Evolutionary conservation across 495 filamentous ascomycete genomes (phyloP).

Genomic region (Pyrenula massariospora): DNA sequence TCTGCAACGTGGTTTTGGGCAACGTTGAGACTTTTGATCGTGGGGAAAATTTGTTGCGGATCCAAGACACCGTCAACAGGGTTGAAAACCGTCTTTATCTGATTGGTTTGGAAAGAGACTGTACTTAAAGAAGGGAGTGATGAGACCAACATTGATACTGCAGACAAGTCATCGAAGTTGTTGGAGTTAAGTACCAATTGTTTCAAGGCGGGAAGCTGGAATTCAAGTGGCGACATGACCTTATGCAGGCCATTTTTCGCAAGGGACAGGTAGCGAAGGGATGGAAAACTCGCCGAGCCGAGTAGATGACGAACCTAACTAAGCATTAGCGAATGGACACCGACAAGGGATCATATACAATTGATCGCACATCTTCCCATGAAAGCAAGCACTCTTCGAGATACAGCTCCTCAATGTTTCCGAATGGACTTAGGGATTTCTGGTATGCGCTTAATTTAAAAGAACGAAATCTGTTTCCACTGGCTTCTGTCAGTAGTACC

Average conservation of each 20-base stretch:
- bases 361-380: constrained; percentile 55
- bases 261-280: constrained; percentile 35
- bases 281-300: neutral
- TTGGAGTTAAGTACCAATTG: neutral
- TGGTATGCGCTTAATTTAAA: constrained; percentile 15
- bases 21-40: constrained; percentile 56
- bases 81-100: constrained; percentile 19
- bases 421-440: constrained; percentile 23
- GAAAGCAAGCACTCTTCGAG: constrained; percentile 59
- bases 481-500: constrained; percentile 18
- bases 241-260: constrained; percentile 39
- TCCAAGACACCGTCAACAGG: neutral
- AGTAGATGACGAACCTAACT: neutral
- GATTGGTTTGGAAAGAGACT: constrained; percentile 31
- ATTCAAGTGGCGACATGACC: neutral
- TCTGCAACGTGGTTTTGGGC: constrained; percentile 64
- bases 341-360: too few relatives aligned
- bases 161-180: neutral
- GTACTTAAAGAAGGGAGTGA: constrained; percentile 14
- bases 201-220: neutral
- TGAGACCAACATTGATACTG: neutral
- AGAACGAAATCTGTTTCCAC: constrained; percentile 64
- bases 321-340: constrained; percentile 5
- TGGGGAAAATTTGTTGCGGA: neutral
- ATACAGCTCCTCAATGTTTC: constrained; percentile 52